phyloP scores from a whole-genome alignment of 2,329 filamentous ascomycete species.

The Calonectria leucothoes region DNA sequence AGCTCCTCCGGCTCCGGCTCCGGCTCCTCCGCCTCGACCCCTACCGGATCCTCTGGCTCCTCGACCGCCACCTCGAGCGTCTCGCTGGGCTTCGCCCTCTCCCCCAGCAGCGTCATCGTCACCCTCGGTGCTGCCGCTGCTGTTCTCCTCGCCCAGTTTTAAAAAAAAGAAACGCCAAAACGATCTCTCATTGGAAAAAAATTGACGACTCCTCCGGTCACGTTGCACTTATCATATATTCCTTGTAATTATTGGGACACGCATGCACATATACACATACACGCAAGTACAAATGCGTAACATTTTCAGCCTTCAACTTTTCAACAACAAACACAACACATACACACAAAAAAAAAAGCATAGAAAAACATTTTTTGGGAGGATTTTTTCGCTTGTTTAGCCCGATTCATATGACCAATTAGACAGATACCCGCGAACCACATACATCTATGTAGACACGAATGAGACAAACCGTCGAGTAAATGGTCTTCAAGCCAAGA shows the following conservation, averaged over 20 bases:
- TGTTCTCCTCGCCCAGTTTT: not conserved
- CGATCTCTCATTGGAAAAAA: no score
- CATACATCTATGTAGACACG: conserved; percentile 1
- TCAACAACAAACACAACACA: no score
- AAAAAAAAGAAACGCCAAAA: no score
- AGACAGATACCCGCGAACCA: conserved; percentile 5
- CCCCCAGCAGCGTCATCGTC: not conserved
- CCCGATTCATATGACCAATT: not conserved
- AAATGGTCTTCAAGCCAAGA: conserved; percentile 5
- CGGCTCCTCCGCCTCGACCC: not conserved
- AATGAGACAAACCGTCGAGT: conserved; percentile 14
- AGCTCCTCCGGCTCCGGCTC: not conserved
- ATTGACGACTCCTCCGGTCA: no score
- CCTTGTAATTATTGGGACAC: not conserved
- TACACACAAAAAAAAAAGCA: not conserved
- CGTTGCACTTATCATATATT: not conserved
- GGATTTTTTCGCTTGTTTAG: conserved; percentile 1
- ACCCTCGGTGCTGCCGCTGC: not conserved
- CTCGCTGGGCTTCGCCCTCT: not conserved
- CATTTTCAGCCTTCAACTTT: not conserved
- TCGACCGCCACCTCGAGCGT: not conserved
- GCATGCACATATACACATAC: not conserved
- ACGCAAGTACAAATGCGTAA: not conserved
- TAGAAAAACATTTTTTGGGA: not conserved
- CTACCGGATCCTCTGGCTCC: not conserved